A percentile compares a stretch with the other conserved stretches of the same genome.
Evolutionary conservation across 192 early-diverging fungal genomes (phyloP).

Genomic region (Allomyces macrogynus): DNA sequence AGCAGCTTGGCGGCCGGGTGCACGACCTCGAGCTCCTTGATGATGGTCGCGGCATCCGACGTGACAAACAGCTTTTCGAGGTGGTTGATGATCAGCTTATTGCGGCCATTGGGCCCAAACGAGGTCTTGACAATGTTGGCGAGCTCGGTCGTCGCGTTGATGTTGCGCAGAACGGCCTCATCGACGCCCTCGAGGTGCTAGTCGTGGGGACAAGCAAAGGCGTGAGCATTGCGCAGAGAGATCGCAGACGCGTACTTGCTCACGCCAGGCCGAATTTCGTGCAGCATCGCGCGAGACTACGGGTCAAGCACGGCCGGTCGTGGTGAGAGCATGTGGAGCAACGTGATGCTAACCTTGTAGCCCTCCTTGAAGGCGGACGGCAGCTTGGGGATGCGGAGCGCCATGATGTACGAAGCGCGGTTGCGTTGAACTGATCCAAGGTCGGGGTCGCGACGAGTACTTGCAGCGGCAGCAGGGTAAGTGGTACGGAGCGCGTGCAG

Average conservation of each 20-base stretch:
- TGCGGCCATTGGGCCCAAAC: slow-evolving; percentile 88
- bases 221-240: background rate
- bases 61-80: slow-evolving; percentile 96
- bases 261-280: background rate
- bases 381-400: slow-evolving; percentile 68
- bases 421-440: too few relatives aligned
- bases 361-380: slow-evolving; percentile 78
- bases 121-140: slow-evolving; percentile 85
- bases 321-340: background rate
- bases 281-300: slow-evolving; percentile 1
- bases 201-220: background rate
- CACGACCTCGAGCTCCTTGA: slow-evolving; percentile 88
- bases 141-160: slow-evolving; percentile 82
- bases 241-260: background rate
- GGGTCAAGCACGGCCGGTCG: background rate
- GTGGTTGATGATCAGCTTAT: slow-evolving; percentile 99
- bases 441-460: too few relatives aligned
- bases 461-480: too few relatives aligned
- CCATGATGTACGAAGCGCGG: slow-evolving; percentile 27
- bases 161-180: slow-evolving; percentile 87
- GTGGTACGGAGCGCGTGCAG: too few relatives aligned
- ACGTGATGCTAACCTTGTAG: slow-evolving; percentile 44
- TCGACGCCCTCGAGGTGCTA: slow-evolving; percentile 87
- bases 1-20: slow-evolving; percentile 93
- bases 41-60: slow-evolving; percentile 96